phyloP scores from a whole-genome alignment of 371 early-diverging fungal genomes.

The Syncephalis fuscata region DNA sequence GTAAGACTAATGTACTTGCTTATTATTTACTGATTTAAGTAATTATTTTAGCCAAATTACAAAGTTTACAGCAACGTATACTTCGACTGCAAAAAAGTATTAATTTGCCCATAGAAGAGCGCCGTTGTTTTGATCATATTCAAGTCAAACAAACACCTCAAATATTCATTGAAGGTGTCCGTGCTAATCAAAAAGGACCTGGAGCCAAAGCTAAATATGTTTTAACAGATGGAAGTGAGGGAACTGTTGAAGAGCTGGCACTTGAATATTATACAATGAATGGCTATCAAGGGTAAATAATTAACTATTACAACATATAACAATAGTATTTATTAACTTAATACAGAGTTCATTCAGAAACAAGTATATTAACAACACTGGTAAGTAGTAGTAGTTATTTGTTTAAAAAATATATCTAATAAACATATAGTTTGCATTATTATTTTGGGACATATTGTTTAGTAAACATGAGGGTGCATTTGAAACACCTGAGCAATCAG shows the following conservation, averaged over 20 bases:
- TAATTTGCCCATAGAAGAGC: background rate
- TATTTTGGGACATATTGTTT: slow-evolving; percentile 64
- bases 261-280: slow-evolving; percentile 33
- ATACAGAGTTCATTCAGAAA: slow-evolving; percentile 35
- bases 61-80: background rate
- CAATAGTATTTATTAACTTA: no score
- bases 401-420: no score
- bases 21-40: background rate
- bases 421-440: slow-evolving; percentile 36
- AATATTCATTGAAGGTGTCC: slow-evolving; percentile 7
- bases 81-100: background rate
- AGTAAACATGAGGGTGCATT: slow-evolving; percentile 45
- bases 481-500: slow-evolving; percentile 55
- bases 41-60: background rate
- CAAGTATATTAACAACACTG: slow-evolving; percentile 33
- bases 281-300: slow-evolving; percentile 27
- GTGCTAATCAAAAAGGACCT: background rate
- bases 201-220: slow-evolving; percentile 16
- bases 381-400: no score
- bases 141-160: background rate
- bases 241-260: slow-evolving; percentile 37
- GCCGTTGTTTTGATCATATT: background rate
- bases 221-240: slow-evolving; percentile 27
- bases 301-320: no score
- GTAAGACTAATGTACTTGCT: no score